Percentiles rank a stretch among this genome's conserved stretches.
Conservation (phyloP, 208 protist species). For the Acanthamoeba triangularis region DNA sequence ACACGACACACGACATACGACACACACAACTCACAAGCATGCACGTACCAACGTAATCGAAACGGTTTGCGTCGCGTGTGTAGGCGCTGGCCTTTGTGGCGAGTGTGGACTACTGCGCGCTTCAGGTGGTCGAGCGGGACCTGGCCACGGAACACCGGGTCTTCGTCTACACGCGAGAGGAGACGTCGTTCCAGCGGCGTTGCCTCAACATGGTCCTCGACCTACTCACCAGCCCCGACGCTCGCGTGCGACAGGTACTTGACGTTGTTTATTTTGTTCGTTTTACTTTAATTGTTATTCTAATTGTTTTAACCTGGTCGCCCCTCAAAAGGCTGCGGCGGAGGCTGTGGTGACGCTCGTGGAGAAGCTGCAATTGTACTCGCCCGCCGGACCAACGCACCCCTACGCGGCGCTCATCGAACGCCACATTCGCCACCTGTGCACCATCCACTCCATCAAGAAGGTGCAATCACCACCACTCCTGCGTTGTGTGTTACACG, state of each 20-base stretch:
- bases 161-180: constrained; percentile 20
- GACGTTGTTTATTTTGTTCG: too few relatives aligned
- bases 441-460: constrained; percentile 38
- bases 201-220: constrained; percentile 70
- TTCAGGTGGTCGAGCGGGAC: constrained; percentile 30
- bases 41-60: not conserved
- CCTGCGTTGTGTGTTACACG: too few relatives aligned
- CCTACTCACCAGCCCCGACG: constrained; percentile 37
- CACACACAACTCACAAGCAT: not conserved
- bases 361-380: not conserved
- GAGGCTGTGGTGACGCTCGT: constrained; percentile 31
- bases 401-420: constrained; percentile 32
- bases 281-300: too few relatives aligned
- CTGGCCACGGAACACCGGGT: not conserved
- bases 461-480: not conserved
- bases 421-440: constrained; percentile 40
- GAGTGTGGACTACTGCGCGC: constrained; percentile 54
- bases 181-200: constrained; percentile 41
- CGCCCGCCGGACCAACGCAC: not conserved
- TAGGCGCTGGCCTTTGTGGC: constrained; percentile 64
- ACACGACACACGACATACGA: not conserved
- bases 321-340: constrained; percentile 4
- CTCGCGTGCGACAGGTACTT: constrained; percentile 19
- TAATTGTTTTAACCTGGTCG: not conserved
- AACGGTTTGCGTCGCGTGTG: not conserved